Conservation (phyloP, 352 stramenopile genomes). For the Saprolegnia parasitica region DNA sequence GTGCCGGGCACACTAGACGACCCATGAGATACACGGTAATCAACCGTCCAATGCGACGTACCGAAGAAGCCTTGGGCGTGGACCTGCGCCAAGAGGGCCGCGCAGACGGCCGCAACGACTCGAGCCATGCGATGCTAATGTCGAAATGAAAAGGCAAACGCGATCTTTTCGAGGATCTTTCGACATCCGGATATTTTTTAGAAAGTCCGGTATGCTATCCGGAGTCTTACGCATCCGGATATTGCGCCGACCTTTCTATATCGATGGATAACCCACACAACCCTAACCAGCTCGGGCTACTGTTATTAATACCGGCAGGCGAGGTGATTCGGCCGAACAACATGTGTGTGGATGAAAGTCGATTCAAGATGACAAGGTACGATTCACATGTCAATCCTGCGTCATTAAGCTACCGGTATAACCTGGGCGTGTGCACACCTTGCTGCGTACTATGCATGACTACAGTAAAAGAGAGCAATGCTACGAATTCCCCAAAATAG, state of each 20-base stretch:
- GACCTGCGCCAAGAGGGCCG: neutral
- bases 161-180: slow-evolving; percentile 18
- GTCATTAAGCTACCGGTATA: no score
- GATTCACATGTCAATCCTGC: no score
- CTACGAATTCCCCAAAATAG: neutral
- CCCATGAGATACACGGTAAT: neutral
- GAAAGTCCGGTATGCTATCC: no score
- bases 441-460: no score
- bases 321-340: neutral
- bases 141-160: slow-evolving; percentile 12
- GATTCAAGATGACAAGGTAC: neutral
- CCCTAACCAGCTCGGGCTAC: no score
- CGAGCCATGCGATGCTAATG: slow-evolving; percentile 2
- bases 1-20: slow-evolving; percentile 49
- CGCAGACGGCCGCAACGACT: neutral
- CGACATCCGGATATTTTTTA: neutral
- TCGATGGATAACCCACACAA: no score
- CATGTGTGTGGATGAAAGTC: neutral
- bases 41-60: neutral
- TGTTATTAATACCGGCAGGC: no score
- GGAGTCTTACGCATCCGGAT: no score
- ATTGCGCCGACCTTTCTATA: no score
- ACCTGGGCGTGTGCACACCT: no score
- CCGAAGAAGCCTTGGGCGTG: slow-evolving; percentile 26
- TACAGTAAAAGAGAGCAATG: no score